Evolutionary conservation across 768 basidiomycete species (phyloP), one percentile per base, ranked within the genome.

Genomic region (Hebeloma cylindrosporum): DNA sequence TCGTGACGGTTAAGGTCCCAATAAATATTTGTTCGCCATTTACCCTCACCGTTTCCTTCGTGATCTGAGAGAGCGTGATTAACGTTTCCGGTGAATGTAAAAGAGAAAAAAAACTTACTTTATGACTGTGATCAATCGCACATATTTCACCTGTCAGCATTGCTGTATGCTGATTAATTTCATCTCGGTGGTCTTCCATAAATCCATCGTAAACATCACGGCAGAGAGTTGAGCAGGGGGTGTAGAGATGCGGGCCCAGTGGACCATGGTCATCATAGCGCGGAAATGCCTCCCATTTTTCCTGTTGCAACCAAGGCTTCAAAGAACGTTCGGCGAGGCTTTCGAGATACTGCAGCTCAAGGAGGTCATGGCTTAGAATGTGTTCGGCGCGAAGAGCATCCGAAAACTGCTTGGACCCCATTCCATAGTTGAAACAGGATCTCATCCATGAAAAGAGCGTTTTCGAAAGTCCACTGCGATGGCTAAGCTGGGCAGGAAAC

Each of bases 321-420:
- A 16, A 40, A 7, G 11, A n/a, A 20, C 20, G 20, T 5, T 8
- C 16, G 11, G 40, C 16, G 0, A 58, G 41, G 29, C 58, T 59
- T 10, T 45, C 47, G 2, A 61, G 16, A 0, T n/a, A n/a, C n/a
- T 56, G 52, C 3, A 58, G 31, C 0, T 11, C 25, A 29, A n/a
- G n/a, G n/a, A n/a, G n/a, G n/a, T 61, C 60, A 30, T 61, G 54
- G 0, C 31, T 8, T 1, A 51, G 34, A 0, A 54, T 53, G 17
- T 63, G 57, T 5, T 48, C 45, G 0, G 56, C 40, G 3, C 56
- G 47, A 20, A 63, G 26, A 1, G 51, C 45, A 43, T 61, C 56
- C 0, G 58, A 52, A 31, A 63, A 58, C 18, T 60, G 56, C 21
- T 60, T 54, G 1, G 57, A 13, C 1, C 61, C 59, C 50, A 61